These are phyloP conservation scores for Globisporangium spiculum DNA, from an alignment of 352 stramenopile genomes.

Conservation along the genomic window DNA sequence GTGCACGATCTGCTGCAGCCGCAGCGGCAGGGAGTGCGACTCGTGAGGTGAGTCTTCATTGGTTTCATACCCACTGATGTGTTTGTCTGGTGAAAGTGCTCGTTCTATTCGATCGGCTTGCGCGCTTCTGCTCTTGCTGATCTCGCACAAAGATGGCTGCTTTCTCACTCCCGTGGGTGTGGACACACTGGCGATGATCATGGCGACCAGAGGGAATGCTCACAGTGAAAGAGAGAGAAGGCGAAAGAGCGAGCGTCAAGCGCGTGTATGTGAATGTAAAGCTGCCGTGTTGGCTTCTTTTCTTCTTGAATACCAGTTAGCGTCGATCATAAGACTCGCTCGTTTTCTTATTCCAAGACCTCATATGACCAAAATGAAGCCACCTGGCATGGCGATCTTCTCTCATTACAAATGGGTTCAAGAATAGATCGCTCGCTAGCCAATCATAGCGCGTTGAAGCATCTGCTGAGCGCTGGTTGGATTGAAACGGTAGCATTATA, in stretches of 20 bases:
- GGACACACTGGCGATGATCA: slow-evolving; percentile 18
- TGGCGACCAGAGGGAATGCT: neutral
- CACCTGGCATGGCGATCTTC: neutral
- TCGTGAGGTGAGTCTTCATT: neutral
- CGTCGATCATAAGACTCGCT: neutral
- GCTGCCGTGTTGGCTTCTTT: neutral
- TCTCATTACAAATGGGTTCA: neutral
- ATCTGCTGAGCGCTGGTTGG: neutral
- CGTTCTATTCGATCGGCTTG: neutral
- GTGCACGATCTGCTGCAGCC: slow-evolving; percentile 13
- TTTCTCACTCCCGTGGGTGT: neutral
- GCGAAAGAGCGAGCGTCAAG: neutral
- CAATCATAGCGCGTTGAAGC: slow-evolving; percentile 12
- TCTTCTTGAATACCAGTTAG: neutral
- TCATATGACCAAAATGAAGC: slow-evolving; percentile 3
- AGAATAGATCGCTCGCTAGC: slow-evolving; percentile 11
- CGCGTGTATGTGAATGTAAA: neutral
- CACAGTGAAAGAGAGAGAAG: neutral
- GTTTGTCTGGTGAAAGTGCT: neutral
- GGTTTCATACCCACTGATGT: neutral
- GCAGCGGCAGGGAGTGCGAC: neutral
- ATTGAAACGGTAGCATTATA: neutral
- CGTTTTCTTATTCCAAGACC: slow-evolving; percentile 4
- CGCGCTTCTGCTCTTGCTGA: neutral
- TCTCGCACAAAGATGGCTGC: neutral